Conservation (phyloP, 1,284 basidiomycete genomes). For the Puccinia horiana region DNA sequence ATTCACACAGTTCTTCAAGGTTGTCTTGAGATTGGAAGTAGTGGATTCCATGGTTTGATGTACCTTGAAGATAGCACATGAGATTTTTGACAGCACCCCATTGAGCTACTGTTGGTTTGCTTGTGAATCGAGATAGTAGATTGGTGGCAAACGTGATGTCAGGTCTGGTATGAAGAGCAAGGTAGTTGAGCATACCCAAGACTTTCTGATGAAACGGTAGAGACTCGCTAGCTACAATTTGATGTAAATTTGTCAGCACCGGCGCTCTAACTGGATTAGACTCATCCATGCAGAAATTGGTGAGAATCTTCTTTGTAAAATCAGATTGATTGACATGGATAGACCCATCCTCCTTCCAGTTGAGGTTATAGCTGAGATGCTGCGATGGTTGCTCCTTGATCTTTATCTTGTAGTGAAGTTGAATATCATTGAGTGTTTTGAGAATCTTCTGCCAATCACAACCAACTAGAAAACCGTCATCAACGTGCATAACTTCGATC, state of each 20-base stretch:
- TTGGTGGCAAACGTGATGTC: slow-evolving; percentile 5
- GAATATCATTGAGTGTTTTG: background rate
- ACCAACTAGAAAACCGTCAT: slow-evolving; percentile 22
- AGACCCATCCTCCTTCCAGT: slow-evolving; percentile 1
- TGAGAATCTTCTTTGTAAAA: background rate
- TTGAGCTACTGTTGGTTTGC: background rate
- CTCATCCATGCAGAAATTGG: background rate
- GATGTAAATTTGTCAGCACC: background rate
- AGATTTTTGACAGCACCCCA: background rate
- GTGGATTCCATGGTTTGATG: background rate
- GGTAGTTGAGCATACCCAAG: background rate
- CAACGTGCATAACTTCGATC: background rate
- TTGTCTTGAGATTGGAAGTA: background rate
- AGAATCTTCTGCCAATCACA: background rate
- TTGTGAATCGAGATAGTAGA: background rate
- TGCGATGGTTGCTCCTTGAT: background rate
- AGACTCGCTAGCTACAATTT: background rate
- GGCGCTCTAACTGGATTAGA: background rate
- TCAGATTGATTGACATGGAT: background rate
- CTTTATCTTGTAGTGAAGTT: background rate
- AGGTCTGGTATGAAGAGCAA: slow-evolving; percentile 27
- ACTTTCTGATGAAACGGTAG: background rate
- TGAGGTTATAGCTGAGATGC: slow-evolving; percentile 1
- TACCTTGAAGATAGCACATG: background rate
- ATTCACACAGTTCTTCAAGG: background rate